Evolutionary conservation across 2,329 filamentous ascomycete species (phyloP).

Genomic region (Xylariaceae sp.): DNA sequence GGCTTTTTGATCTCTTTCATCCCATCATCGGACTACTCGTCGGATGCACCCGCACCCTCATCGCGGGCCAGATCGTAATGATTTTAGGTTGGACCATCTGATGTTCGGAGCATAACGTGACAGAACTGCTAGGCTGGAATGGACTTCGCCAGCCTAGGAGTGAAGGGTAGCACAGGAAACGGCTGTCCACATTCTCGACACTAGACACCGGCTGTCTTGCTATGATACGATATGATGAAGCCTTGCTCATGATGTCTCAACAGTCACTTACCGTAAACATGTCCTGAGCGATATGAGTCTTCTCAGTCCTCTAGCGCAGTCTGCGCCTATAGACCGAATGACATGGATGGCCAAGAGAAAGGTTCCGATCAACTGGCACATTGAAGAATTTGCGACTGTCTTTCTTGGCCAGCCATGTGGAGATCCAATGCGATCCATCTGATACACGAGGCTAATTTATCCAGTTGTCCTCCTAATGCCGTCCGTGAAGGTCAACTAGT

Average conservation of each 20-base stretch:
- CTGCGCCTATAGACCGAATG: not conserved
- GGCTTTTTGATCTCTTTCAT: slow-evolving; percentile 26
- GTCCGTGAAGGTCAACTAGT: slow-evolving; percentile 15
- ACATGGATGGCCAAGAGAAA: not conserved
- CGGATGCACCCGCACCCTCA: slow-evolving; percentile 16
- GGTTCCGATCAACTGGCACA: not conserved
- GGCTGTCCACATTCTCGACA: not conserved
- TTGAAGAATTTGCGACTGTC: slow-evolving; percentile 1
- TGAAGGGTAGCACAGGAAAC: not conserved
- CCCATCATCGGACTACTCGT: slow-evolving; percentile 15
- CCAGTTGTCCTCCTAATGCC: slow-evolving; percentile 19
- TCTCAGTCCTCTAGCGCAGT: not conserved
- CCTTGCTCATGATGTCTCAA: not conserved
- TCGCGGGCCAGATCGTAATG: slow-evolving; percentile 10
- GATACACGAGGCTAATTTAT: slow-evolving; percentile 32
- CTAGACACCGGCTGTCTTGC: not conserved
- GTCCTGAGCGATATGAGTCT: not conserved
- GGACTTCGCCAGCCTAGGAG: not conserved
- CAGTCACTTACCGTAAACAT: not conserved
- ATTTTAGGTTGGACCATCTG: slow-evolving; percentile 15
- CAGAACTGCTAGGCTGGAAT: not conserved
- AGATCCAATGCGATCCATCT: slow-evolving; percentile 26
- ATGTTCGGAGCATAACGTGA: not conserved
- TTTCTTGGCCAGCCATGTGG: slow-evolving; percentile 22
- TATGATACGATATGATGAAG: not conserved